Percentiles rank a stretch among this genome's conserved stretches.
phyloP scores from a whole-genome alignment of 1,284 basidiomycete genomes.

The Ganoderma lingzhi region DNA sequence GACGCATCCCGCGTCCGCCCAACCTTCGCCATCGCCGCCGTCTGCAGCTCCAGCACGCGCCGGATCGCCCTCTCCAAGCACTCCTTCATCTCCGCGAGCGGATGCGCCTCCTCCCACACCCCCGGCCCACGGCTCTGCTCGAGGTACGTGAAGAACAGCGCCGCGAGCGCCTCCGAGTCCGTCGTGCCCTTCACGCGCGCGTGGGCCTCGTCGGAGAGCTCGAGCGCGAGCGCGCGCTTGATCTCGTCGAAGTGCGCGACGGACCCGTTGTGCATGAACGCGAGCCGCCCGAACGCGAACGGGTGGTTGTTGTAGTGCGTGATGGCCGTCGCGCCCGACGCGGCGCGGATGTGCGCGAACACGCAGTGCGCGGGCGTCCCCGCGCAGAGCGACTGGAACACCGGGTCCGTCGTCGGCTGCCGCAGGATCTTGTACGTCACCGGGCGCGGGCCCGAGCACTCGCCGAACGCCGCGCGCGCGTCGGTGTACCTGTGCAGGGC shows the following conservation, averaged over 20 bases:
- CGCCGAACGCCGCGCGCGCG: slow-evolving; percentile 40
- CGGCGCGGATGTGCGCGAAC: slow-evolving; percentile 49
- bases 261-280: slow-evolving; percentile 50
- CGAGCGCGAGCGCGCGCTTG: slow-evolving; percentile 35
- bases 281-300: slow-evolving; percentile 47
- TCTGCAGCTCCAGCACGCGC: slow-evolving; percentile 39
- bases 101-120: slow-evolving; percentile 41
- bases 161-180: slow-evolving; percentile 49
- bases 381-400: slow-evolving; percentile 43
- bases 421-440: slow-evolving; percentile 45
- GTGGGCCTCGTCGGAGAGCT: slow-evolving; percentile 38
- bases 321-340: slow-evolving; percentile 39
- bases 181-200: slow-evolving; percentile 46
- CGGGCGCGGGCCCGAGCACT: slow-evolving; percentile 41
- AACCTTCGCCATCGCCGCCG: slow-evolving; percentile 25
- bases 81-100: slow-evolving; percentile 41
- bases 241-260: slow-evolving; percentile 43
- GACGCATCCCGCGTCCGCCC: slow-evolving; percentile 35
- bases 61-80: slow-evolving; percentile 42
- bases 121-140: slow-evolving; percentile 37
- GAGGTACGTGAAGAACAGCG: slow-evolving; percentile 47
- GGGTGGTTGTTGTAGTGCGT: slow-evolving; percentile 48
- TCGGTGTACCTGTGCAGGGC: slow-evolving; percentile 35
- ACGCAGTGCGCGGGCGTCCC: slow-evolving; percentile 42
- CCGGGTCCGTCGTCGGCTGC: slow-evolving; percentile 45